Evolutionary conservation across 129 eudicot species (phyloP).

Genomic region (Gnaphalium uliginosum): DNA sequence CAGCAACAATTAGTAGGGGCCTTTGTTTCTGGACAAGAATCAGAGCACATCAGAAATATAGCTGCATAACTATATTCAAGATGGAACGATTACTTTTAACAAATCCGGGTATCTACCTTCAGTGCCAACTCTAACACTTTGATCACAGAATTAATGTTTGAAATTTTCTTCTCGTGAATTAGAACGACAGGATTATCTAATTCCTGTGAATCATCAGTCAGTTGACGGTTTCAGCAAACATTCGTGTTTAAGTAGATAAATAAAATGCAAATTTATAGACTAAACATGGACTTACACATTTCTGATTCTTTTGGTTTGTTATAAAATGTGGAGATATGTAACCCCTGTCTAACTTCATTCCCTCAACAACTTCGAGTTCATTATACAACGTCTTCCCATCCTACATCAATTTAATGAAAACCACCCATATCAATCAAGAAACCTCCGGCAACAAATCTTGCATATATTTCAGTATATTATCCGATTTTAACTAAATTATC

Average conservation of each 20-base stretch:
- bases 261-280: not conserved
- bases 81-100: too few species aligned
- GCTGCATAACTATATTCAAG: not conserved
- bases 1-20: slow-evolving; percentile 70
- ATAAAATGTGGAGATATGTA: slow-evolving; percentile 56
- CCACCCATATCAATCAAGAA: not conserved
- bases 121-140: slow-evolving; percentile 69
- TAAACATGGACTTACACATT: slow-evolving; percentile 51
- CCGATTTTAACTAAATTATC: too few species aligned
- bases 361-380: slow-evolving; percentile 40
- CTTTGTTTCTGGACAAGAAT: slow-evolving; percentile 54
- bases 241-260: not conserved
- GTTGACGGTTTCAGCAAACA: not conserved
- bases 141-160: slow-evolving; percentile 57
- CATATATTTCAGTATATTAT: too few species aligned
- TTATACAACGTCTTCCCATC: slow-evolving; percentile 38
- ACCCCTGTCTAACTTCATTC: slow-evolving; percentile 45
- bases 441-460: not conserved
- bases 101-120: slow-evolving; percentile 44
- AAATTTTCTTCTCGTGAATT: slow-evolving; percentile 73
- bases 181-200: slow-evolving; percentile 67
- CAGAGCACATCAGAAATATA: not conserved
- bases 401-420: not conserved
- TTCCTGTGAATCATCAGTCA: slow-evolving; percentile 41
- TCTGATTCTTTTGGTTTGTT: slow-evolving; percentile 70